Conservation (phyloP, 345 rosid genomes). For the Populus euphratica region DNA sequence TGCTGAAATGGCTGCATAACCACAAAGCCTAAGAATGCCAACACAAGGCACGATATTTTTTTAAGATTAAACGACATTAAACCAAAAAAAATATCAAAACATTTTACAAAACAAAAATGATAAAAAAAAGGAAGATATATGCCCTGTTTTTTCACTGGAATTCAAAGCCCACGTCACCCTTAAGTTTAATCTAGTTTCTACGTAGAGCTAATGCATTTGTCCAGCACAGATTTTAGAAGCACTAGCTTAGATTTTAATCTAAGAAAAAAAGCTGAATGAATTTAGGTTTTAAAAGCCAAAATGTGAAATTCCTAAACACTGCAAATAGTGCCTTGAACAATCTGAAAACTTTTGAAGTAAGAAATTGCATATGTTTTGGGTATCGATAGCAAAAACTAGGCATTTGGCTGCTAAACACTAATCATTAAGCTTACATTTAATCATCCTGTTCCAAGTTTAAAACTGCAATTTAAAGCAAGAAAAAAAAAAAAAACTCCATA, state of each 20-base stretch:
- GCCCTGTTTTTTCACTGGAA: not conserved
- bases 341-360: conserved; percentile 9
- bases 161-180: not conserved
- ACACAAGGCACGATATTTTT: conserved; percentile 50
- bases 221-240: not conserved
- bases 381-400: not conserved
- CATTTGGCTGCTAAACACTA: not conserved
- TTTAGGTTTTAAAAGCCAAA: conserved; percentile 2
- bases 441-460: conserved; percentile 1
- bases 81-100: not conserved
- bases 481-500: not conserved
- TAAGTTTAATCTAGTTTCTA: conserved; percentile 7
- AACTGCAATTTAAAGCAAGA: not conserved
- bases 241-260: not conserved
- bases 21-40: conserved; percentile 72
- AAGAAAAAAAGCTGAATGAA: not conserved
- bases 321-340: not conserved
- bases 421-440: not conserved
- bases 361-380: conserved; percentile 1
- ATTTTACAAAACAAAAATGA: not conserved
- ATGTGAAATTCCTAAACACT: not conserved
- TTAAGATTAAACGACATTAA: conserved; percentile 7
- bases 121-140: not conserved
- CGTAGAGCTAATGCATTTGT: not conserved
- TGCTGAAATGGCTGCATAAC: conserved; percentile 78